Conservation (phyloP, 2,329 filamentous ascomycete genomes). For the Aspergillus arachidicola region DNA sequence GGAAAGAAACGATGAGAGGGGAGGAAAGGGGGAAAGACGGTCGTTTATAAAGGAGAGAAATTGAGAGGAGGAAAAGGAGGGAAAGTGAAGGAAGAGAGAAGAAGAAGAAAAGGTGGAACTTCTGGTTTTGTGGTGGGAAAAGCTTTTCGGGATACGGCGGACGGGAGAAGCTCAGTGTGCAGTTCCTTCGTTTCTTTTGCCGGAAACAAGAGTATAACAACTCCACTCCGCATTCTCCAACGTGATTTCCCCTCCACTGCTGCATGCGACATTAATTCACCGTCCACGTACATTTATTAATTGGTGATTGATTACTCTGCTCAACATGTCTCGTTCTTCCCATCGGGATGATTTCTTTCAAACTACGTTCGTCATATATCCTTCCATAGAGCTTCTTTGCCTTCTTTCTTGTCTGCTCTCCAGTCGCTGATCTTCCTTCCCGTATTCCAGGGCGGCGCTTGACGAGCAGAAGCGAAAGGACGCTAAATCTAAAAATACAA, state of each 20-base stretch:
- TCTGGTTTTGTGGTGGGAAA: constrained; percentile 31
- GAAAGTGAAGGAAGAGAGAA: constrained; percentile 22
- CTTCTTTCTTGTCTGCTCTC: not conserved
- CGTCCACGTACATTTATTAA: not conserved
- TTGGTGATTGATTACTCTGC: not conserved
- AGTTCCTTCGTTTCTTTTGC: constrained; percentile 26
- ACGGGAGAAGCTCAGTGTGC: constrained; percentile 33
- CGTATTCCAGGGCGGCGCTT: constrained; percentile 47
- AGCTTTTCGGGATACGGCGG: constrained; percentile 35
- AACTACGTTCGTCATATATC: constrained; percentile 67
- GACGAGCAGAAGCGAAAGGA: constrained; percentile 63
- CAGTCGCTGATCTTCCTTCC: constrained; percentile 15
- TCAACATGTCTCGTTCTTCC: constrained; percentile 65
- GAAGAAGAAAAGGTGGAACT: constrained; percentile 26
- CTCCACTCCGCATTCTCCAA: constrained; percentile 3
- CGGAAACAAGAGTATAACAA: not conserved
- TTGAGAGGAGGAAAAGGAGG: constrained; percentile 25
- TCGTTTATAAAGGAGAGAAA: constrained; percentile 15
- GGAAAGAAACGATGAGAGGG: constrained; percentile 29
- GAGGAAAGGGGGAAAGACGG: constrained; percentile 20
- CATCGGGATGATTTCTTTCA: constrained; percentile 88
- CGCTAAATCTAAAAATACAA: constrained; percentile 75
- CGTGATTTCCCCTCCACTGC: not conserved
- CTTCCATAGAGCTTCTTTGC: not conserved
- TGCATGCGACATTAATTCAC: not conserved